phyloP scores from a whole-genome alignment of 1,139 yeast species.

The Hansenula sp. region DNA sequence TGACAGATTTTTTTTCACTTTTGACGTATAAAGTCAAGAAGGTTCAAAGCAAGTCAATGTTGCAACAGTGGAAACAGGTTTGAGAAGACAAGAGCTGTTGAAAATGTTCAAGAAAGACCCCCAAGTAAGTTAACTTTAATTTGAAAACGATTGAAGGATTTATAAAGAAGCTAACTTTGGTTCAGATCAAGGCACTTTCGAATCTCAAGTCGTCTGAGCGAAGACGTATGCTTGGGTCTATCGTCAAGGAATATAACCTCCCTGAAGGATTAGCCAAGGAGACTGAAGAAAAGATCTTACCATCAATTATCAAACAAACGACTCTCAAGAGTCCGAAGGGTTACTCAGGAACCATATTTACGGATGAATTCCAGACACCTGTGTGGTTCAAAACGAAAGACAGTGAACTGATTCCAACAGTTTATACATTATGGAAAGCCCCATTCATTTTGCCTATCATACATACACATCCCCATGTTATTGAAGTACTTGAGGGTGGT shows the following conservation, averaged over 20 bases:
- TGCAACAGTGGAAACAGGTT: too few relatives aligned
- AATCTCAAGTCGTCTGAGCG: constrained; percentile 83
- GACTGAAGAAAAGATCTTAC: constrained; percentile 47
- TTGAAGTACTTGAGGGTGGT: constrained; percentile 62
- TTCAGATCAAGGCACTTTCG: constrained; percentile 63
- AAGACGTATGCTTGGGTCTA: constrained; percentile 48
- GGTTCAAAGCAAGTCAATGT: too few relatives aligned
- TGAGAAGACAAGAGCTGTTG: too few relatives aligned
- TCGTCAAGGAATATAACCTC: constrained; percentile 43
- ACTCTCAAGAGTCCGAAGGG: constrained; percentile 55
- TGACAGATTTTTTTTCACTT: background rate
- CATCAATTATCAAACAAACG: constrained; percentile 63
- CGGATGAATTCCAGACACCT: constrained; percentile 63
- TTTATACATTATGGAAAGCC: constrained; percentile 68
- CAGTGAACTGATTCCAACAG: constrained; percentile 59
- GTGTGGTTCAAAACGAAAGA: constrained; percentile 65
- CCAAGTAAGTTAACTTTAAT: constrained; percentile 24
- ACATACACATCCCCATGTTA: constrained; percentile 69
- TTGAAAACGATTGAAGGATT: background rate
- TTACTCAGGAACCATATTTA: constrained; percentile 58
- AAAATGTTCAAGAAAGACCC: constrained; percentile 65
- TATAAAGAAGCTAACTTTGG: background rate
- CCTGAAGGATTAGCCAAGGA: constrained; percentile 43
- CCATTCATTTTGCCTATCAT: constrained; percentile 66
- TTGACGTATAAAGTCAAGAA: too few relatives aligned